Evolutionary conservation across 345 rosid genomes (phyloP).

Genomic region (Camelina laxa): DNA sequence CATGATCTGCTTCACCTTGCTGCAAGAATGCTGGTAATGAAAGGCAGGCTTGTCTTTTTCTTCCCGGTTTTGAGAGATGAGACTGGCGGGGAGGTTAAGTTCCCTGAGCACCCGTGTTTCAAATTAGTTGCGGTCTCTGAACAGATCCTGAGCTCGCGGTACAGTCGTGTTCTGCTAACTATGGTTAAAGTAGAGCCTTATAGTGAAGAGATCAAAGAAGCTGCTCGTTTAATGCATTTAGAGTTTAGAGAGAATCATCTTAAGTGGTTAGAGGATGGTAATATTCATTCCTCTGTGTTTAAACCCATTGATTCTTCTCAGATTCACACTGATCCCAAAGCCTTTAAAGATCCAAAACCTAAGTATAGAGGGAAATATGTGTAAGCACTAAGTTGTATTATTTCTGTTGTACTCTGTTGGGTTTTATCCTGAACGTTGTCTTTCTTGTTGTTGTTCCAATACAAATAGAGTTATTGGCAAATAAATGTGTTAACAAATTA

Average conservation of each 20-base stretch:
- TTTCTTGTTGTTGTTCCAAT: conserved; percentile 31
- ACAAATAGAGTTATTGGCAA: conserved; percentile 8
- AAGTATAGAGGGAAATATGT: conserved; percentile 93
- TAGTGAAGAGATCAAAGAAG: conserved; percentile 60
- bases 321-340: conserved; percentile 48
- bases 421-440: not conserved
- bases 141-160: conserved; percentile 86
- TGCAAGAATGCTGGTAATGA: conserved; percentile 81
- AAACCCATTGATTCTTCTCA: conserved; percentile 59
- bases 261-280: conserved; percentile 91
- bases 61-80: conserved; percentile 85
- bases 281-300: conserved; percentile 83
- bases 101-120: conserved; percentile 86
- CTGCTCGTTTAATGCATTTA: conserved; percentile 67
- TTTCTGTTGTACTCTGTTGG: conserved; percentile 27
- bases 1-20: conserved; percentile 92
- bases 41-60: conserved; percentile 91
- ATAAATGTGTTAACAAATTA: not conserved
- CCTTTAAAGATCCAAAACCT: conserved; percentile 64
- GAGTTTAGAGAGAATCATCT: conserved; percentile 89
- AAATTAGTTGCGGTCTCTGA: conserved; percentile 72
- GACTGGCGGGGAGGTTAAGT: conserved; percentile 48
- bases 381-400: conserved; percentile 39
- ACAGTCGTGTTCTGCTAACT: conserved; percentile 80
- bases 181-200: conserved; percentile 80